Base-by-base conservation (phyloP, 2,329 filamentous ascomycete genomes). In the Hymenoscyphus albidus region DNA sequence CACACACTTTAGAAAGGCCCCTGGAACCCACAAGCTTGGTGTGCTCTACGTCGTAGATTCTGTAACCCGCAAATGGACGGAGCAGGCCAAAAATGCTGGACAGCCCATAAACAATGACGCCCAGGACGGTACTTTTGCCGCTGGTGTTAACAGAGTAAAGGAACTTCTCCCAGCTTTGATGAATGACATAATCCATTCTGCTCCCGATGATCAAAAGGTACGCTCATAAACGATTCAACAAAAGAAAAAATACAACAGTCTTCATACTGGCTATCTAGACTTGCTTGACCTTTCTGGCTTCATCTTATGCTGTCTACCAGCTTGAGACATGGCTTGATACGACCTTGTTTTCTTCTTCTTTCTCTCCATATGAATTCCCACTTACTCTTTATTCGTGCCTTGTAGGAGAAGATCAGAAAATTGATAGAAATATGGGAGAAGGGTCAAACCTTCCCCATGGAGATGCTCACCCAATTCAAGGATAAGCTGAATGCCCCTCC, bases 31-130 rank as follows among this genome's bases (percentile, higher is more conserved):
- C 86, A 99, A 99, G 81, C 86, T 99, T 79, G 95, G 95, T 80
- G 93, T 97, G 76, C 89, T 99, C 81, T 99, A 99, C 88, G 93
- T 98, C 81, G 92, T 99, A 93, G 95, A 99, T 85, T 97, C 94
- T 83, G 93, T 99, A 86, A 94, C 93, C 78, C 92, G 95, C 80
- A 94, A 96, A 82, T 99, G 95, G 94, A 88, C 97, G 82, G 94
- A 98, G 78, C 91, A 93, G 80, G 94, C 95, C 75, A 95, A 93
- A 80, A 86, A 88, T 75, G 85, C 90, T 71, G 91, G 91, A 74
- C 93, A 98, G 77, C 80, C 89, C 75, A 86, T 93, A 78, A 91
- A 90, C 80, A 88, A 85, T 78, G 84, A 87, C 78, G 92, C 93
- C 70, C 87, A 89, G 70, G 92, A 96, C 80, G 95, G 95, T 76